Base-by-base conservation (phyloP, 495 filamentous ascomycete species). In the Penicillium verhagenii region DNA sequence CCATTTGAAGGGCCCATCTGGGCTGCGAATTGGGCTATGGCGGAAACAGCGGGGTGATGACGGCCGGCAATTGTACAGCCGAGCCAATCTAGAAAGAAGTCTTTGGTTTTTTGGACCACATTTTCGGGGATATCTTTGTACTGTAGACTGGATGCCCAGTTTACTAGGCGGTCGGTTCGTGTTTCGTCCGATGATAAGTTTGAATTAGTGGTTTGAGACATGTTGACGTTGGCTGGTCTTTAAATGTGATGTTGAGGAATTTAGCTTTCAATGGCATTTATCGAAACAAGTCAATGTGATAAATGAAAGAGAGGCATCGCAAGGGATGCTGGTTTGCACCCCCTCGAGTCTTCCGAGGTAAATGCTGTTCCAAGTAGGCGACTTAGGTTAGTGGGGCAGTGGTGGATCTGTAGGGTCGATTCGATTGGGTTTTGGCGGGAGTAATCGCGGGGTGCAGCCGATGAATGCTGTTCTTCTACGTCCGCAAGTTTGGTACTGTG, bases 1-100 rank as follows among this genome's bases (percentile, higher is more conserved):
- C 70, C 70, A 33, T 46, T 54, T 0, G 68, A 58, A 7, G 70
- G 68, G 0, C 70, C 70, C 70, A 72, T 72, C 20, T 60, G 56
- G 2, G 44, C 47, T 2, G 66, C 62, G 33, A 67, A 72, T 10
- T 44, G 50, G 13, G 56, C 53, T 14, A 72, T 69, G 9, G 68
- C 68, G 3, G 53, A 43, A 3, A 72, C 62, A 8, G 70, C 70
- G 13, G 68, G 62, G 48, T 72, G 70, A 48, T 59, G 42, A 13
- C 70, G 61, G 6, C 70, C 70, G n/a, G 70, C 70, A 21, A 72
- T 65, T n/a, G 68, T 44, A 54, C 70, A 72, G 21, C 64, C 70
- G 3, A 72, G 44, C 47, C 57, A 63, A 45, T 72, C 70, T 14
- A 71, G 33, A 44, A 72, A 72, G 26, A 72, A 64, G 31, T 69